These are phyloP conservation scores for Naganishia sp. DNA, from an alignment of 1,284 basidiomycete genomes.

Conservation along the genomic window DNA sequence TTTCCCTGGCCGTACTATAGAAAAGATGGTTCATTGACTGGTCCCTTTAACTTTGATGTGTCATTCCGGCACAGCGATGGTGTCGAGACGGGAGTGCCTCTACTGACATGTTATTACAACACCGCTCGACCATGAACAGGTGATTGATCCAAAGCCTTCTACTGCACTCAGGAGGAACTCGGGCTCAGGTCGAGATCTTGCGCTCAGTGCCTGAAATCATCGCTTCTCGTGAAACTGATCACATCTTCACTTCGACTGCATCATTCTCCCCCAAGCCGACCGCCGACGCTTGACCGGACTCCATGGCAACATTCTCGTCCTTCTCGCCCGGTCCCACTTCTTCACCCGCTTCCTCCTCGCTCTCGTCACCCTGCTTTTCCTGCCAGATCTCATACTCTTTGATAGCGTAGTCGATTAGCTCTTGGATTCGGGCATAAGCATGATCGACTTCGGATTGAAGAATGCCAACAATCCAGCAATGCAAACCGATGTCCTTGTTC, in stretches of 20 bases:
- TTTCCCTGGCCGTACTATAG: too few relatives aligned
- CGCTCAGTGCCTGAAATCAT: too few relatives aligned
- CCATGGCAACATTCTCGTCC: slow-evolving; percentile 16
- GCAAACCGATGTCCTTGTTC: slow-evolving; percentile 29
- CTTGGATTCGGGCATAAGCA: slow-evolving; percentile 16
- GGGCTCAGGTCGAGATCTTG: too few relatives aligned
- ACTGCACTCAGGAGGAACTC: too few relatives aligned
- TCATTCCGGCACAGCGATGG: too few relatives aligned
- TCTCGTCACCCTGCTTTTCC: slow-evolving; percentile 24
- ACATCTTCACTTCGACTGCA: slow-evolving; percentile 9
- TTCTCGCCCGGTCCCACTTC: slow-evolving; percentile 1
- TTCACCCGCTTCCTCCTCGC: slow-evolving; percentile 11
- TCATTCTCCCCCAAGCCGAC: background rate
- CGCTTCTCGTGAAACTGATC: background rate
- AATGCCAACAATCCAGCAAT: slow-evolving; percentile 30
- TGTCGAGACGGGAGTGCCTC: too few relatives aligned
- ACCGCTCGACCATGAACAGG: too few relatives aligned
- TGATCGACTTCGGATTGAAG: slow-evolving; percentile 27
- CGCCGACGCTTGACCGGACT: background rate
- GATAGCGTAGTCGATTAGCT: slow-evolving; percentile 21
- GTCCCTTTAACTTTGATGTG: too few relatives aligned
- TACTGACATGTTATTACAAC: too few relatives aligned
- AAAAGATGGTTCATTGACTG: too few relatives aligned
- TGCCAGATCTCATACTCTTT: slow-evolving; percentile 25
- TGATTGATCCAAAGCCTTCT: too few relatives aligned